phyloP scores from a whole-genome alignment of 208 protist species.

The Leishmania turanica region DNA sequence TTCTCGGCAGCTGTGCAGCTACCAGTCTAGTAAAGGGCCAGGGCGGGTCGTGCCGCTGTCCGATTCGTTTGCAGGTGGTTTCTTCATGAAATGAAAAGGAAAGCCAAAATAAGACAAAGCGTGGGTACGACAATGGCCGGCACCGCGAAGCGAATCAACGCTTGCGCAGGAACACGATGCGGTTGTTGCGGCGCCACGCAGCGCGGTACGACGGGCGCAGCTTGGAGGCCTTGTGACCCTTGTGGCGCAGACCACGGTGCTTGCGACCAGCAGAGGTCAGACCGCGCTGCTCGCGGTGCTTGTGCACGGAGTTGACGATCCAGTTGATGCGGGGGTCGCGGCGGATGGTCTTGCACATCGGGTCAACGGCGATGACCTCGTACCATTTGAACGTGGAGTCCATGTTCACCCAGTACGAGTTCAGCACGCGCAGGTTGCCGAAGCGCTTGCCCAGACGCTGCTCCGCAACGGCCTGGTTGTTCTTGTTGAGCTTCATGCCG shows the following conservation, averaged over 20 bases:
- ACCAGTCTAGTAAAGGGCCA: too few species aligned
- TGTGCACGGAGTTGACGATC: slow-evolving; percentile 97
- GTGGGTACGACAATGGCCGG: background rate
- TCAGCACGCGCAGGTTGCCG: slow-evolving; percentile 98
- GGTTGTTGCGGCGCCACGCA: slow-evolving; percentile 99
- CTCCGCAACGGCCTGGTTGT: slow-evolving; percentile 97
- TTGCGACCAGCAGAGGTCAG: slow-evolving; percentile 98
- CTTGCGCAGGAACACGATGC: slow-evolving; percentile 93
- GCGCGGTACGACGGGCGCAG: slow-evolving; percentile 95
- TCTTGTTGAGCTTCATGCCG: slow-evolving; percentile 97
- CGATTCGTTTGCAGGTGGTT: background rate
- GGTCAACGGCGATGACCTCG: slow-evolving; percentile 99
- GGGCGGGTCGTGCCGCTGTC: background rate
- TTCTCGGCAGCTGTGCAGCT: background rate
- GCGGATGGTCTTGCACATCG: slow-evolving; percentile 97
- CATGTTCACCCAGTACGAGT: slow-evolving; percentile 99
- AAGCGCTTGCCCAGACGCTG: slow-evolving; percentile 96
- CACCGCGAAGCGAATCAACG: slow-evolving; percentile 50
- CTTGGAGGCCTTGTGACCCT: slow-evolving; percentile 96
- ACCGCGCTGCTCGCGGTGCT: slow-evolving; percentile 98
- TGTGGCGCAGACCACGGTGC: slow-evolving; percentile 96
- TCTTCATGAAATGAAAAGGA: slow-evolving; percentile 16
- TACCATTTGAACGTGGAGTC: slow-evolving; percentile 98
- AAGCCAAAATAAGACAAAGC: slow-evolving; percentile 20
- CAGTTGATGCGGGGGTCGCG: slow-evolving; percentile 99